Conservation (phyloP, 805 yeast genomes). For the Lachancea nothofagi region DNA sequence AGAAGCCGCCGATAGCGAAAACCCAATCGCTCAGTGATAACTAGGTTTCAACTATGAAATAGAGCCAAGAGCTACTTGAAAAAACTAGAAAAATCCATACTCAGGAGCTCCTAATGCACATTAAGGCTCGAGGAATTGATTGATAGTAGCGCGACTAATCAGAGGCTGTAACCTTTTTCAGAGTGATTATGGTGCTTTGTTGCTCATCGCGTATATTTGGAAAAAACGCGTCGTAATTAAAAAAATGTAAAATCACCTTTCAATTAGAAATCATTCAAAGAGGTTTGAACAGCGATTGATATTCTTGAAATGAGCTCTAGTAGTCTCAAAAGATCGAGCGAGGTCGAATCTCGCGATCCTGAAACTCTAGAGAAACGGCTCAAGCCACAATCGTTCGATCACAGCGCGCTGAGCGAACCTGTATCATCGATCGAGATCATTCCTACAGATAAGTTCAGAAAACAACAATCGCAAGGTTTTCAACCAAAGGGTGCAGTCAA, state of each 20-base stretch:
- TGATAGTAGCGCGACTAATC: no score
- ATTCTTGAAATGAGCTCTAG: conserved; percentile 2
- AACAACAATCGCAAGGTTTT: conserved; percentile 30
- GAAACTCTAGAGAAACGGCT: conserved; percentile 20
- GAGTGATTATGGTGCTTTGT: not conserved
- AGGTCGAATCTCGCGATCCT: conserved; percentile 4
- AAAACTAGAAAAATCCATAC: no score
- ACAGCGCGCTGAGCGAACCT: conserved; percentile 32
- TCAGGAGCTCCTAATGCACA: no score
- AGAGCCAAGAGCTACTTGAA: no score
- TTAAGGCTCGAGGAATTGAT: no score
- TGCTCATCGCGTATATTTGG: not conserved
- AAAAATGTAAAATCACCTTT: not conserved
- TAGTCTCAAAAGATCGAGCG: conserved; percentile 8
- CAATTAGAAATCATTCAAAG: not conserved
- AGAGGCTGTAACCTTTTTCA: no score
- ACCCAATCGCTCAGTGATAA: no score
- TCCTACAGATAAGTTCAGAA: conserved; percentile 28
- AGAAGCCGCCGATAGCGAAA: no score
- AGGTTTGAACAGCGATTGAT: not conserved
- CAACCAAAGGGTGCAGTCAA: conserved; percentile 13
- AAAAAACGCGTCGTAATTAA: conserved; percentile 3
- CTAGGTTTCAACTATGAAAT: no score
- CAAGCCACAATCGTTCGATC: conserved; percentile 27
- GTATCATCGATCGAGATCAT: conserved; percentile 32